These are phyloP conservation scores for Colletotrichum eremochloae DNA, from an alignment of 2,329 filamentous ascomycete species.

Conservation along the genomic window DNA sequence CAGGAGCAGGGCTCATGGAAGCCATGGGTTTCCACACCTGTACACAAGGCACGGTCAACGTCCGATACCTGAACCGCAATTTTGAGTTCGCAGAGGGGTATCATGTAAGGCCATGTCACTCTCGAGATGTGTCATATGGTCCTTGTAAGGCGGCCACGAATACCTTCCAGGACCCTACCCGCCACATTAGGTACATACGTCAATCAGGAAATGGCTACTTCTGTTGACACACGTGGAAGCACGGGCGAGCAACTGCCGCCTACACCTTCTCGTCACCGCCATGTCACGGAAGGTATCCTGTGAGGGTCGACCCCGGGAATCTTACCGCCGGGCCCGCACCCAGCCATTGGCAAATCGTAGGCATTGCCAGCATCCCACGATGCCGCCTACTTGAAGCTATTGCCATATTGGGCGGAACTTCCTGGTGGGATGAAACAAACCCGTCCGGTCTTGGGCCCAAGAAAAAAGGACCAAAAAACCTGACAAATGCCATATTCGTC, in stretches of 20 bases:
- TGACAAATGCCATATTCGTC: conserved; percentile 4
- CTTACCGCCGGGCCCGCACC: conserved; percentile 31
- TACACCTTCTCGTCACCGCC: conserved; percentile 24
- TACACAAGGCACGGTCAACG: conserved; percentile 28
- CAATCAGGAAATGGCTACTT: conserved; percentile 31
- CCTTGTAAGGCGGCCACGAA: neutral
- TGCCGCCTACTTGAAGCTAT: conserved; percentile 11
- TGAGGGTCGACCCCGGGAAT: conserved; percentile 36
- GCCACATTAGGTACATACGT: conserved; percentile 26
- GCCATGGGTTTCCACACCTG: conserved; percentile 16
- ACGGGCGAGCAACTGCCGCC: conserved; percentile 30
- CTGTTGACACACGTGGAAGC: conserved; percentile 35
- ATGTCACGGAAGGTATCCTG: conserved; percentile 14
- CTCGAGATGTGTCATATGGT: conserved; percentile 36
- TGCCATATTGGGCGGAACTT: conserved; percentile 11
- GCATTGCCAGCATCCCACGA: conserved; percentile 21
- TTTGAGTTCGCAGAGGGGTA: conserved; percentile 38
- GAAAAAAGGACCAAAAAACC: neutral
- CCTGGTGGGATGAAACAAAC: conserved; percentile 38
- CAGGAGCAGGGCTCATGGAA: conserved; percentile 29
- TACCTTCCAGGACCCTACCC: conserved; percentile 27
- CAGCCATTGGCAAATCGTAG: conserved; percentile 31
- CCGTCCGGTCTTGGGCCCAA: conserved; percentile 9
- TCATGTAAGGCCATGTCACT: conserved; percentile 32
- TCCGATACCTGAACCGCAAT: conserved; percentile 36